A percentile compares a stretch with the other conserved stretches of the same genome.
These are phyloP conservation scores for Alternaria tenuissima DNA, from an alignment of 2,329 filamentous ascomycete species.

Conservation along the genomic window DNA sequence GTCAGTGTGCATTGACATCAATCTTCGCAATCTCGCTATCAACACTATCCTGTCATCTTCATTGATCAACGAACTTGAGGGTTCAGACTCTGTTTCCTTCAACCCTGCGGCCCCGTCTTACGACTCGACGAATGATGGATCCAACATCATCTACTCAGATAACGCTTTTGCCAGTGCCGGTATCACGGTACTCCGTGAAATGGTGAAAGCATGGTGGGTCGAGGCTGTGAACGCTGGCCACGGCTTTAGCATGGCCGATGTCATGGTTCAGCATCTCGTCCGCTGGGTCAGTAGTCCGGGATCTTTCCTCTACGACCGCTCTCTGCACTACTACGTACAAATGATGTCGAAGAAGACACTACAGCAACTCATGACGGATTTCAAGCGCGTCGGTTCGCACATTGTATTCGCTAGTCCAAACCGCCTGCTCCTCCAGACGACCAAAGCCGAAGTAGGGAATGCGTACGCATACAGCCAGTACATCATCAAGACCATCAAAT, in stretches of 20 bases:
- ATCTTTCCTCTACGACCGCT: slow-evolving; percentile 93
- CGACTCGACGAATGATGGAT: slow-evolving; percentile 67
- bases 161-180: slow-evolving; percentile 93
- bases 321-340: slow-evolving; percentile 95
- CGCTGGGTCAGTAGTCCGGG: slow-evolving; percentile 95
- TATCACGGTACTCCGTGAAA: slow-evolving; percentile 89
- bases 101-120: slow-evolving; percentile 75
- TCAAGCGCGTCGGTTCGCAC: slow-evolving; percentile 91
- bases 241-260: slow-evolving; percentile 81
- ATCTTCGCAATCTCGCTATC: slow-evolving; percentile 92
- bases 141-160: slow-evolving; percentile 79
- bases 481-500: slow-evolving; percentile 95
- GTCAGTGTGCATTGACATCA: slow-evolving; percentile 94
- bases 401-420: slow-evolving; percentile 95
- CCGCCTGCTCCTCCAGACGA: slow-evolving; percentile 89
- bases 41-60: slow-evolving; percentile 98
- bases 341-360: slow-evolving; percentile 99
- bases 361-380: slow-evolving; percentile 96
- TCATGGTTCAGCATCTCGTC: slow-evolving; percentile 96
- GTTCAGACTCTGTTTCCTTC: slow-evolving; percentile 84
- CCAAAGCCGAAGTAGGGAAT: slow-evolving; percentile 95
- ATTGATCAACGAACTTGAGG: slow-evolving; percentile 94
- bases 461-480: slow-evolving; percentile 97
- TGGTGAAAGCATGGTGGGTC: slow-evolving; percentile 99
- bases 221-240: slow-evolving; percentile 85